phyloP scores from a whole-genome alignment of 441 rosid species.

The Populus hybrid region DNA sequence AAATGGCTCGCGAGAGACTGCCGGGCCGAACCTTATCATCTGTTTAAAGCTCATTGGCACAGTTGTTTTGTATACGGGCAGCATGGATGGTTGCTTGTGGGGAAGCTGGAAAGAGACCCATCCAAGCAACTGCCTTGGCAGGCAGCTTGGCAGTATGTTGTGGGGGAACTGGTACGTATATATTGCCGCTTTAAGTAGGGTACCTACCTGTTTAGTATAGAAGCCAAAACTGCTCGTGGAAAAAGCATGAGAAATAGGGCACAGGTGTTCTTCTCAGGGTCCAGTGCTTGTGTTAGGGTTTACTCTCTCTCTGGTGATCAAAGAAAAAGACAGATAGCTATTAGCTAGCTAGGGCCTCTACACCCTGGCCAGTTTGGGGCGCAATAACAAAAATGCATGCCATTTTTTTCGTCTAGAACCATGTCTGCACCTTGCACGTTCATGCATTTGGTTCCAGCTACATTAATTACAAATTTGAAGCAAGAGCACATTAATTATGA shows the following conservation, averaged over 20 bases:
- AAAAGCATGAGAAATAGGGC: background rate
- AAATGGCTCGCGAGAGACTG: constrained; percentile 6
- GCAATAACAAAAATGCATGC: background rate
- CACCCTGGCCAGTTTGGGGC: constrained; percentile 13
- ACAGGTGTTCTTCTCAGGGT: background rate
- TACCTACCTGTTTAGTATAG: background rate
- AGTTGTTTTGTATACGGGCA: constrained; percentile 6
- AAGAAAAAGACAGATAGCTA: constrained; percentile 7
- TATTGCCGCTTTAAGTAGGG: constrained; percentile 11
- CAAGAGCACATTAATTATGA: background rate
- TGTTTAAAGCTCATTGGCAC: background rate
- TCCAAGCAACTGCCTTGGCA: constrained; percentile 6
- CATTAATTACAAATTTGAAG: background rate
- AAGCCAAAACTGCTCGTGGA: background rate
- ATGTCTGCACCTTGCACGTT: background rate
- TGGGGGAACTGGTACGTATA: background rate
- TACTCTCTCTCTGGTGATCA: background rate
- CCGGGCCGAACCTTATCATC: background rate
- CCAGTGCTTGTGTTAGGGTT: background rate
- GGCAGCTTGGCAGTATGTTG: constrained; percentile 13
- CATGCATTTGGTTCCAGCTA: background rate
- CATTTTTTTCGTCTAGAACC: background rate
- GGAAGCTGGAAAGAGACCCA: constrained; percentile 18
- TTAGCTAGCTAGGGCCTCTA: constrained; percentile 11
- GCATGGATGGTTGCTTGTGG: constrained; percentile 19